A percentile compares a stretch with the other conserved stretches of the same genome.
Evolutionary conservation across 1,284 basidiomycete species (phyloP).

Genomic region (Earliella scabrosa): DNA sequence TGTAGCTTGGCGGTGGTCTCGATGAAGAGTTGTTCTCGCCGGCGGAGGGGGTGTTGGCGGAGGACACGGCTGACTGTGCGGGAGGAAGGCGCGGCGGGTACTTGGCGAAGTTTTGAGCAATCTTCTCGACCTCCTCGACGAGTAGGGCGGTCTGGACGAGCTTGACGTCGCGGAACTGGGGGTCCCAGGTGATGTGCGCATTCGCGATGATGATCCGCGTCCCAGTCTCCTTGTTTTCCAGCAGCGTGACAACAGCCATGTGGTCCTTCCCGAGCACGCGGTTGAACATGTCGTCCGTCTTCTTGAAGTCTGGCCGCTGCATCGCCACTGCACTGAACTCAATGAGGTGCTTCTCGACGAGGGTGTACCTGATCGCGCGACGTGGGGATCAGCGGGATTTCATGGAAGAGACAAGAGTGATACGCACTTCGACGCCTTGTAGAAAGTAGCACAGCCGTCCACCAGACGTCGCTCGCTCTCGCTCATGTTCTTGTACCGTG

Average conservation of each 20-base stretch:
- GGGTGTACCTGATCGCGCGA: conserved; percentile 69
- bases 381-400: conserved; percentile 8
- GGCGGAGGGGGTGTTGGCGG: conserved; percentile 21
- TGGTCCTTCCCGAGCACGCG: conserved; percentile 96
- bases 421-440: conserved; percentile 86
- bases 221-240: conserved; percentile 89
- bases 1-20: conserved; percentile 69
- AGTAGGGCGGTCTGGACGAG: conserved; percentile 94
- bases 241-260: conserved; percentile 86
- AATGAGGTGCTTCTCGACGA: conserved; percentile 94
- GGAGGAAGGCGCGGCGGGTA: conserved; percentile 70
- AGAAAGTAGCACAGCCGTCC: conserved; percentile 98
- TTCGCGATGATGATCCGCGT: conserved; percentile 91
- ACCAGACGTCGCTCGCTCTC: conserved; percentile 87
- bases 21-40: conserved; percentile 43
- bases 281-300: conserved; percentile 99
- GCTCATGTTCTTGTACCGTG: conserved; percentile 92
- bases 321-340: conserved; percentile 96
- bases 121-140: conserved; percentile 92
- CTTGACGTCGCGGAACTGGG: conserved; percentile 94
- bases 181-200: conserved; percentile 95
- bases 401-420: neutral
- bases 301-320: conserved; percentile 94
- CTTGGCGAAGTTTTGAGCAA: conserved; percentile 83
- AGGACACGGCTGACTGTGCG: conserved; percentile 37